phyloP scores from a whole-genome alignment of 306 rosid species.

The Trifolium subterraneum region DNA sequence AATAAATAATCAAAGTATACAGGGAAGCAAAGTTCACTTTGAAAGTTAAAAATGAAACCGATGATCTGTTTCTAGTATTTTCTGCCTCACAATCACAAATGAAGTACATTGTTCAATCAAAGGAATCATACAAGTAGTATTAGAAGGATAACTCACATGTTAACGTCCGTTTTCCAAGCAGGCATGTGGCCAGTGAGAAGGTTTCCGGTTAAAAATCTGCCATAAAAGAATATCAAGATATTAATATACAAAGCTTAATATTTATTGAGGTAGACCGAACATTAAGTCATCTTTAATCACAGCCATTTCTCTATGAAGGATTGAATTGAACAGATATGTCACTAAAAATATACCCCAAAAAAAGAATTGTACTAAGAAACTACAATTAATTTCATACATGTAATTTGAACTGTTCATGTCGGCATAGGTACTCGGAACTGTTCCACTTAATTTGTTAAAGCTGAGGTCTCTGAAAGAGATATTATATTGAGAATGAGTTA shows the following conservation, averaged over 20 bases:
- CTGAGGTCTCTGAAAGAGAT: slow-evolving; percentile 46
- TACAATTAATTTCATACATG: slow-evolving; percentile 57
- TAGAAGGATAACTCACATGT: slow-evolving; percentile 56
- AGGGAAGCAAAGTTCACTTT: neutral
- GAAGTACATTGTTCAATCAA: neutral
- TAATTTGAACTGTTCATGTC: slow-evolving; percentile 13
- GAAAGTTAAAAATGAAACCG: slow-evolving; percentile 13
- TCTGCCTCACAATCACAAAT: neutral
- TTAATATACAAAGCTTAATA: slow-evolving; percentile 2
- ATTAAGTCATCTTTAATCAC: slow-evolving; percentile 14
- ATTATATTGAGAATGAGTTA: neutral
- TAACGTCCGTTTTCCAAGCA: neutral
- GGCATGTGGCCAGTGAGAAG: neutral
- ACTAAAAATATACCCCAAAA: neutral
- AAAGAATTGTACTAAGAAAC: neutral
- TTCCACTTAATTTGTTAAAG: slow-evolving; percentile 51
- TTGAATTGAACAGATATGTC: neutral
- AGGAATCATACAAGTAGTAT: slow-evolving; percentile 12
- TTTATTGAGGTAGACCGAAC: neutral
- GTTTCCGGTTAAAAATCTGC: too few species aligned
- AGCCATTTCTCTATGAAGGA: neutral
- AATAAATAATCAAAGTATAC: neutral
- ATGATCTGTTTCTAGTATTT: neutral
- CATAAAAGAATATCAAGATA: slow-evolving; percentile 1
- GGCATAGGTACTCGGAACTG: slow-evolving; percentile 24